These are phyloP conservation scores for Phtheirospermum japonicum DNA, from an alignment of 257 asterid species.

Conservation along the genomic window DNA sequence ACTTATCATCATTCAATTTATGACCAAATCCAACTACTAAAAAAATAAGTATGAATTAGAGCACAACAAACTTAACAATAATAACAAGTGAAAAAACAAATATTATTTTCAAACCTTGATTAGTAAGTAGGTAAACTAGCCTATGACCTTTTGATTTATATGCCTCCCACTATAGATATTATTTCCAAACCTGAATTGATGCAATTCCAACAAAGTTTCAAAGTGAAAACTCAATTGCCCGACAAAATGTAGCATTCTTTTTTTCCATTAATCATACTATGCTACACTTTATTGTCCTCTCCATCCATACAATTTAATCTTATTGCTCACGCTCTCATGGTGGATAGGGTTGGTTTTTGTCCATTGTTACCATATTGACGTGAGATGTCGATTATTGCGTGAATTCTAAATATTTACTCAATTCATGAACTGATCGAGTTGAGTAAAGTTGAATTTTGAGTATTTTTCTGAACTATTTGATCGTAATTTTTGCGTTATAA, in stretches of 20 bases:
- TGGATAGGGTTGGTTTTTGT: too few species aligned
- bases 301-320: conserved; percentile 8
- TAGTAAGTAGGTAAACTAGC: conserved; percentile 26
- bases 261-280: conserved; percentile 32
- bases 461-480: too few species aligned
- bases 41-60: not conserved
- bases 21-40: conserved; percentile 22
- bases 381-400: too few species aligned
- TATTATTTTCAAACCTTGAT: conserved; percentile 22
- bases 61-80: not conserved
- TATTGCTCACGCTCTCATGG: conserved; percentile 5
- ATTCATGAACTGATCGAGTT: too few species aligned
- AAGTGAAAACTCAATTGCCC: conserved; percentile 20
- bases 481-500: too few species aligned
- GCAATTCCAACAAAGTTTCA: conserved; percentile 31
- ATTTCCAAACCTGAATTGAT: conserved; percentile 59
- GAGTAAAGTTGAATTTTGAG: too few species aligned
- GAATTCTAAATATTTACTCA: too few species aligned
- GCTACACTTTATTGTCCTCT: conserved; percentile 39
- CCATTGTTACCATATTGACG: too few species aligned
- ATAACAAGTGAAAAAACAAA: conserved; percentile 10
- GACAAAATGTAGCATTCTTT: conserved; percentile 36
- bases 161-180: conserved; percentile 28
- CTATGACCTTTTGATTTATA: conserved; percentile 26
- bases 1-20: conserved; percentile 16